Evolutionary conservation across 306 rosid species (phyloP).

Genomic region (Prunus salicina): DNA sequence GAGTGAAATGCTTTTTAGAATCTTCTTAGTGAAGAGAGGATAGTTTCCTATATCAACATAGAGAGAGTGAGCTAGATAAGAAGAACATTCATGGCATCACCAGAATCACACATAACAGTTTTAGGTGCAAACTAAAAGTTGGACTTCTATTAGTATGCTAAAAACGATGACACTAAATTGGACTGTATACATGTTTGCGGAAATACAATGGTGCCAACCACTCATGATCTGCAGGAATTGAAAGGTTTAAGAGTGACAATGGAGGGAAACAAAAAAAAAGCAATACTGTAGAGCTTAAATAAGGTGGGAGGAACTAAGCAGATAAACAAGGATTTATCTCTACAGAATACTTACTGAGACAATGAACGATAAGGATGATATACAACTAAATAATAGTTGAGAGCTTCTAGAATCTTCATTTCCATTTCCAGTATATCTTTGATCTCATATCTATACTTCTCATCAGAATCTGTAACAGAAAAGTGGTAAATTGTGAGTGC

Average conservation of each 20-base stretch:
- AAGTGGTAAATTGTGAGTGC: constrained; percentile 20
- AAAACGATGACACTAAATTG: neutral
- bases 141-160: neutral
- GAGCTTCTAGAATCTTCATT: constrained; percentile 95
- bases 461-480: constrained; percentile 68
- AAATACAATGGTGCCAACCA: neutral
- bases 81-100: neutral
- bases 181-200: neutral
- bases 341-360: constrained; percentile 66
- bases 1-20: neutral
- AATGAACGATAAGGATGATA: constrained; percentile 91
- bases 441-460: constrained; percentile 76
- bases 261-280: neutral
- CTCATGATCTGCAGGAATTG: neutral
- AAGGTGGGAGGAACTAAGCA: neutral
- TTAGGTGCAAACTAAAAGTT: neutral
- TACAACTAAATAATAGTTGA: constrained; percentile 84
- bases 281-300: neutral
- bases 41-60: neutral
- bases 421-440: constrained; percentile 98
- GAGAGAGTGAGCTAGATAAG: neutral
- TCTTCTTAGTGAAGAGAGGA: neutral
- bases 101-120: constrained; percentile 4
- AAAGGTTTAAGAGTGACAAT: neutral
- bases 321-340: neutral